Evolutionary conservation across 371 early-diverging fungal genomes (phyloP).

Genomic region (Rhizopus sp.): DNA sequence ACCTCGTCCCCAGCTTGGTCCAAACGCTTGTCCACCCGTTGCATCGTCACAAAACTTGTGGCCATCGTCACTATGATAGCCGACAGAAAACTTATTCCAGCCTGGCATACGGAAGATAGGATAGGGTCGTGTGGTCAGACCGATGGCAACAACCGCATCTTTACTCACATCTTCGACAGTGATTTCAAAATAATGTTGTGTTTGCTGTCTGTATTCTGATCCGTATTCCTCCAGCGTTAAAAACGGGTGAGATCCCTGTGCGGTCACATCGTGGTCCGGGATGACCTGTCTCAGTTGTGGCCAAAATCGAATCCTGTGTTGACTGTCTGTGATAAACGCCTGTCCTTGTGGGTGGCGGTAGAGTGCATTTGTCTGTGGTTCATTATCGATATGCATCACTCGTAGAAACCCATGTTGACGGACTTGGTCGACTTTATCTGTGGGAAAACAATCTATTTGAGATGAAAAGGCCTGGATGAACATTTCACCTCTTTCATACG

Average conservation of each 20-base stretch:
- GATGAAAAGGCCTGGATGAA: slow-evolving; percentile 38
- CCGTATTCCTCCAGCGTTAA: slow-evolving; percentile 14
- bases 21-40: slow-evolving; percentile 47
- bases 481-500: slow-evolving; percentile 38
- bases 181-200: slow-evolving; percentile 59
- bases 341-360: slow-evolving; percentile 26
- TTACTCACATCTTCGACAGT: slow-evolving; percentile 15
- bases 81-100: slow-evolving; percentile 66
- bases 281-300: slow-evolving; percentile 13
- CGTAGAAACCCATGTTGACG: slow-evolving; percentile 15
- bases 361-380: slow-evolving; percentile 18
- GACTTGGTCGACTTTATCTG: slow-evolving; percentile 20
- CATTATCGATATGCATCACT: slow-evolving; percentile 18
- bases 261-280: slow-evolving; percentile 33
- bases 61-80: slow-evolving; percentile 66
- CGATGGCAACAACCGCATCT: slow-evolving; percentile 54
- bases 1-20: slow-evolving; percentile 49
- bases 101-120: slow-evolving; percentile 72
- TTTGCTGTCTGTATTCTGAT: slow-evolving; percentile 11
- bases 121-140: slow-evolving; percentile 62
- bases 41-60: slow-evolving; percentile 62
- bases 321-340: slow-evolving; percentile 4
- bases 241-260: slow-evolving; percentile 38
- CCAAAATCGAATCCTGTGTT: slow-evolving; percentile 29
- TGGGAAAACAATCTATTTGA: slow-evolving; percentile 29